Base-by-base conservation (phyloP, 345 rosid species). In the Linum tenue region DNA sequence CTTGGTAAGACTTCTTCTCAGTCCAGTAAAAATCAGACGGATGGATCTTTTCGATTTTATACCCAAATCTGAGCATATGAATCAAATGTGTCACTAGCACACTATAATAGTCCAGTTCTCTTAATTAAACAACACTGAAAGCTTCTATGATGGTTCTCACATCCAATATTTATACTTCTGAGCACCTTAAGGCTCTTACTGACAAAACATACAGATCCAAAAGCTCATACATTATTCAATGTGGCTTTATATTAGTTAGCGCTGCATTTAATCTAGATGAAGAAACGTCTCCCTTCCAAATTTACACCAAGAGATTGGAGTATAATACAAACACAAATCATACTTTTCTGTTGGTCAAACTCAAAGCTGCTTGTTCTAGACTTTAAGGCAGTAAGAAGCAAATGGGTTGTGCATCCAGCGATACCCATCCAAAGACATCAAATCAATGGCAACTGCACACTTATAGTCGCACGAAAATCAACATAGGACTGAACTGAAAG, bases 31-130 rank as follows among this genome's bases (percentile, higher is more conserved):
- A 90, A 65, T 71, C 67, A 58, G 96, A 88, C 11, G 79, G 55
- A 5, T 86, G 83, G 67, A 92, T 78, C 80, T 90, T 90, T 82
- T 92, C 96, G 15, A 88, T 15, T 48, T 81, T 80, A 73, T 83
- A 88, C 59, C 94, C 96, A 42, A 90, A 76, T 79, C 96, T 92
- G 91, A 79, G 86, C 5, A 65, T 22, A 22, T 22, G 65, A 55
- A 36, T 55, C 48, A 71, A 71, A 78, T 62, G 42, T 22, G 53
- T 9, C 53, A 48, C 14, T 48, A 48, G 53, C 3, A 15, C 36
- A 57, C 6, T 16, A 0, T 6, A 56, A 35, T 56, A 56, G 37
- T 16, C 37, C 16, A 56, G 4, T 9, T 56, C 16, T 3, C 7
- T 57, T 17, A 4, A 57, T 37, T 57, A 57, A 17, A 17, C 31